phyloP scores from a whole-genome alignment of 2,329 filamentous ascomycete genomes.

The Fusarium chuoi region DNA sequence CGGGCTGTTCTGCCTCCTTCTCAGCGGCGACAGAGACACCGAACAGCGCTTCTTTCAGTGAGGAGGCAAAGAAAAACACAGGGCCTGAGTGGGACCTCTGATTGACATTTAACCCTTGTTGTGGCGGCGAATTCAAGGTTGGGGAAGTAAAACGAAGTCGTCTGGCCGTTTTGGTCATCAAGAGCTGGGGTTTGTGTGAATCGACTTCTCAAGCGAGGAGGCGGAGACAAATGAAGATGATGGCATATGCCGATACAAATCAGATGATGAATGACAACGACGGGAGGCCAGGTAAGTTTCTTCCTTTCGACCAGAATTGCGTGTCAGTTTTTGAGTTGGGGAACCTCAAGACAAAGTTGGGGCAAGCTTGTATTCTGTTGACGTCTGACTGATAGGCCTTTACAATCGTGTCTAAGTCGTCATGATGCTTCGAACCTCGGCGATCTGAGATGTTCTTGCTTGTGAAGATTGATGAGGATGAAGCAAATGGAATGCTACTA shows the following conservation, averaged over 20 bases:
- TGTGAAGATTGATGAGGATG: conserved; percentile 38
- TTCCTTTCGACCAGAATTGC: background rate
- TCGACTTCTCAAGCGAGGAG: conserved; percentile 6
- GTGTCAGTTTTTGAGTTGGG: conserved; percentile 15
- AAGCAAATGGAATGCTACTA: background rate
- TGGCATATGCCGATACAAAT: background rate
- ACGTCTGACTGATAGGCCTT: conserved; percentile 20
- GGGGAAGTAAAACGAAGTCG: conserved; percentile 15
- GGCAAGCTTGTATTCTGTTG: conserved; percentile 33
- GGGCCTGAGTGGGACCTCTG: conserved; percentile 3
- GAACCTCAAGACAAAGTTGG: conserved; percentile 22
- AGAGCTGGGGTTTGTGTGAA: conserved; percentile 23
- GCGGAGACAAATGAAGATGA: conserved; percentile 9
- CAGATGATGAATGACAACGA: conserved; percentile 5
- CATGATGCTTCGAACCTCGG: conserved; percentile 16
- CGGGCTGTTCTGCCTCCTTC: background rate
- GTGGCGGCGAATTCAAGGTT: conserved; percentile 30
- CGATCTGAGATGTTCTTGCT: conserved; percentile 15
- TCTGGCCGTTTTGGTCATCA: conserved; percentile 9
- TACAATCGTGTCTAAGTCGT: background rate
- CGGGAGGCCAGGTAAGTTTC: background rate
- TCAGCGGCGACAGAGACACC: conserved; percentile 14
- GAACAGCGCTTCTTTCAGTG: conserved; percentile 14
- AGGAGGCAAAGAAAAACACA: conserved; percentile 20
- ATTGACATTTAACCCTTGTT: conserved; percentile 22